Percentiles rank a stretch among this genome's conserved stretches.
Conservation (phyloP, 1,284 basidiomycete species). For the Ustilago loliicola region DNA sequence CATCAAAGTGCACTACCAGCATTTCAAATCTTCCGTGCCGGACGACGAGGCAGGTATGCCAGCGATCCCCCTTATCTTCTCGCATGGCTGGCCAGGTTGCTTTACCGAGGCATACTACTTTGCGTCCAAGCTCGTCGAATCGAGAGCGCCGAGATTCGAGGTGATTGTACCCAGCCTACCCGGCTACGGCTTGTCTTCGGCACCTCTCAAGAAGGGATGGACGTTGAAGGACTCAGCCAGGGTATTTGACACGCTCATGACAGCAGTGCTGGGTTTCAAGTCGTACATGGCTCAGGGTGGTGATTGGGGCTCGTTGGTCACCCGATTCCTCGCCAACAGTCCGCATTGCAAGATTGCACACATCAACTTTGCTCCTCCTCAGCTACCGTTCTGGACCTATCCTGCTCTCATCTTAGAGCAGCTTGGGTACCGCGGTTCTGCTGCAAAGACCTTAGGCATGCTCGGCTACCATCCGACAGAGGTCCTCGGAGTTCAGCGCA, state of each 20-base stretch:
- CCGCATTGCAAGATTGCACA: conserved; percentile 57
- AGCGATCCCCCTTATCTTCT: conserved; percentile 60
- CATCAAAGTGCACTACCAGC: conserved; percentile 55
- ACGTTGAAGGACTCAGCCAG: conserved; percentile 46
- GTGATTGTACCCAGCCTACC: conserved; percentile 63
- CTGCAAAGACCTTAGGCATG: conserved; percentile 8
- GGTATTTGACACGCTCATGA: conserved; percentile 60
- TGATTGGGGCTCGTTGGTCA: conserved; percentile 60
- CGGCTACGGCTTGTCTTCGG: conserved; percentile 56
- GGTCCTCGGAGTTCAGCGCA: conserved; percentile 26
- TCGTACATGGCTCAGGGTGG: conserved; percentile 62
- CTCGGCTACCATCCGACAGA: conserved; percentile 42
- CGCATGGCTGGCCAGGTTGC: conserved; percentile 62
- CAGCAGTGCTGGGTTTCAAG: conserved; percentile 46
- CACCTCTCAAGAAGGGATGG: conserved; percentile 50
- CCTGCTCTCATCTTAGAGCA: conserved; percentile 35
- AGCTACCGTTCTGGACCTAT: conserved; percentile 35
- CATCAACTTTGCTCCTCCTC: conserved; percentile 53
- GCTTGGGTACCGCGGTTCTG: conserved; percentile 18
- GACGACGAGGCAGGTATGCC: conserved; percentile 28
- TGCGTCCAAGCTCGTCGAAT: conserved; percentile 33
- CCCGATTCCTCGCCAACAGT: conserved; percentile 49
- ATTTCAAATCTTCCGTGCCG: conserved; percentile 31
- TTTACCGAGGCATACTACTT: conserved; percentile 55
- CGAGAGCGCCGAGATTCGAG: conserved; percentile 48